Evolutionary conservation across 2,329 filamentous ascomycete species (phyloP), one percentile per base, ranked within the genome.

Genomic region (Proliferodiscus dingleyae): DNA sequence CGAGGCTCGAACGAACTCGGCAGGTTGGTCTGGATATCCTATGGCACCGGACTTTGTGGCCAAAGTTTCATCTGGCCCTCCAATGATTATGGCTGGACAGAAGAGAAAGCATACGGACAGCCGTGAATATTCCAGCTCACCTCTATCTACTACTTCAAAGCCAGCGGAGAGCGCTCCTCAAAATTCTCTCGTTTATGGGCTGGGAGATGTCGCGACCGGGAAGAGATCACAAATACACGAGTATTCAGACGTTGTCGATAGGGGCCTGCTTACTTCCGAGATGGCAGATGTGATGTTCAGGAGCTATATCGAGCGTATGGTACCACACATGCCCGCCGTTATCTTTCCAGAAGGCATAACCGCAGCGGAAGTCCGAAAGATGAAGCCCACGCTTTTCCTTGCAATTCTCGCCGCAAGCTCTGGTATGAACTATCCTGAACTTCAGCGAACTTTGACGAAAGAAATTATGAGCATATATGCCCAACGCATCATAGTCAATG

Each of bases 321-420:
- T 72, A 15, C 69, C 68, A 2, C 81, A 85, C 51, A 71, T 84
- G 42, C 82, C 82, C 0, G 74, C 75, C 2, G 77, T 86, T 15
- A 69, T 83, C 21, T 80, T 86, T 46, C 71, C 78, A 1, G 60
- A 71, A 1, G 69, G 68, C 33, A 75, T 71, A 36, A 77, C 76
- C 2, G 74, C 72, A 4, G 68, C 70, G 9, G 74, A 81, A 46
- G 64, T 85, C 42, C 74, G 81, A 38, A 68, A 69, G 52, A 66
- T 71, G 2, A 82, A 78, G 59, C 85, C 85, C 1, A 71, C 78
- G 2, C 69, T 89, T 7, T 89, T 89, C 58, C 71, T 87, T n/a
- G 73, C 85, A 23, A 71, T 89, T 56, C 77, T 89, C 65, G 58
- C 56, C 51, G 77, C 83, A 0, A 80, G 78, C 7, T 76, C 83